Percentiles rank a stretch among this genome's conserved stretches.
Conservation (phyloP, 345 rosid species). For the Populus ilicifolia region DNA sequence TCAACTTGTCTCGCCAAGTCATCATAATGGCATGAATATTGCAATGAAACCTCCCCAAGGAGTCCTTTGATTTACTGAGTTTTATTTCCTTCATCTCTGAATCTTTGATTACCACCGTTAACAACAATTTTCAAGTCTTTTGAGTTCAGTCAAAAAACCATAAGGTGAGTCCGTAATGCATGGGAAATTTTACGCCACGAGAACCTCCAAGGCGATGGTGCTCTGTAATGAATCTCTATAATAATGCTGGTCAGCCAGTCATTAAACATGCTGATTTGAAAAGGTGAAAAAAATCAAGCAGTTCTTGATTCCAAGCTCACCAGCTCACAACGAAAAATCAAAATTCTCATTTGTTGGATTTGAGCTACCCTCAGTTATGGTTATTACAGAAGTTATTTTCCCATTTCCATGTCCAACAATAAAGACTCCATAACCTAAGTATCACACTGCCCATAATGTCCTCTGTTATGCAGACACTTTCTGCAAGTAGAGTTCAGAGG, state of each 20-base stretch:
- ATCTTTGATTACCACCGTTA: not conserved
- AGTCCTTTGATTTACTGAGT: not conserved
- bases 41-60: not conserved
- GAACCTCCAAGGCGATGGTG: not conserved
- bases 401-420: not conserved
- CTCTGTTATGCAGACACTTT: not conserved
- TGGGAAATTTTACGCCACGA: not conserved
- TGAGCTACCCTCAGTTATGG: not conserved
- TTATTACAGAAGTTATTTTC: not conserved
- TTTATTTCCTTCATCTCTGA: not conserved
- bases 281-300: not conserved
- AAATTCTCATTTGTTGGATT: not conserved
- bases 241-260: too few relatives aligned
- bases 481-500: not conserved
- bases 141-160: not conserved
- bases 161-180: not conserved
- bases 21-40: not conserved
- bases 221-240: not conserved
- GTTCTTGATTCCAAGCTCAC: not conserved
- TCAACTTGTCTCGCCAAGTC: not conserved
- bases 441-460: not conserved
- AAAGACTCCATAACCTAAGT: not conserved
- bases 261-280: too few relatives aligned
- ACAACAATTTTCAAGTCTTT: not conserved
- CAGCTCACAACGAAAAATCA: not conserved